Conservation (phyloP, 306 rosid genomes). For the Malus orientalis region DNA sequence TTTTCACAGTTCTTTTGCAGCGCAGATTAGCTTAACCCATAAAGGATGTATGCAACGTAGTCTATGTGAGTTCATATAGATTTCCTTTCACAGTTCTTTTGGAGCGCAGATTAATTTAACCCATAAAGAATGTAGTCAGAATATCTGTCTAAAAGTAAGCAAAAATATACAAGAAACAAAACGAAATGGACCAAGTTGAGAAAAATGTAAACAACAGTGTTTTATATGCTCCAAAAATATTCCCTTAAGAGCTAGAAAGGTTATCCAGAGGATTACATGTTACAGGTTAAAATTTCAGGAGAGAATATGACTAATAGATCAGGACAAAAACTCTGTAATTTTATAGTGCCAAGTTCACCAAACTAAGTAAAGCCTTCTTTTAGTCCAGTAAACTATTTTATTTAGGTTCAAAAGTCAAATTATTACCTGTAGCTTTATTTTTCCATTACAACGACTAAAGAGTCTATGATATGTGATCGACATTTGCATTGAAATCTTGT, state of each 20-base stretch:
- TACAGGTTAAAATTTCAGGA: too few species aligned
- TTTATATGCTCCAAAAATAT: background rate
- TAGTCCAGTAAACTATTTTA: background rate
- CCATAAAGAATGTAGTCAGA: background rate
- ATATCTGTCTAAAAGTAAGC: background rate
- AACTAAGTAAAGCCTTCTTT: too few species aligned
- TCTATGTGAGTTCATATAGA: too few species aligned
- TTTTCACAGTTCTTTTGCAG: too few species aligned
- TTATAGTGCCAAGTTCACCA: too few species aligned
- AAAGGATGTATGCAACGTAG: too few species aligned
- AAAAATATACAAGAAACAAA: background rate
- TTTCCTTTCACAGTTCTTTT: too few species aligned
- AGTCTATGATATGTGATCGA: background rate
- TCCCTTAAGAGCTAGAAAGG: background rate
- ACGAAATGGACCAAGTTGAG: background rate
- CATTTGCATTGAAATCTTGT: background rate
- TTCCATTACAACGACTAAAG: background rate
- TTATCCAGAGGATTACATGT: background rate
- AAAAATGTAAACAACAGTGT: background rate
- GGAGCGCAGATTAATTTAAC: background rate
- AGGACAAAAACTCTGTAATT: background rate
- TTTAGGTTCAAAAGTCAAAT: background rate
- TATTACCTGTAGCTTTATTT: background rate
- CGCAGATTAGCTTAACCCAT: too few species aligned
- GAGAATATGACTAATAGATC: background rate